Conservation (phyloP, 208 protist species). For the Blastocrithidia nonstop region DNA sequence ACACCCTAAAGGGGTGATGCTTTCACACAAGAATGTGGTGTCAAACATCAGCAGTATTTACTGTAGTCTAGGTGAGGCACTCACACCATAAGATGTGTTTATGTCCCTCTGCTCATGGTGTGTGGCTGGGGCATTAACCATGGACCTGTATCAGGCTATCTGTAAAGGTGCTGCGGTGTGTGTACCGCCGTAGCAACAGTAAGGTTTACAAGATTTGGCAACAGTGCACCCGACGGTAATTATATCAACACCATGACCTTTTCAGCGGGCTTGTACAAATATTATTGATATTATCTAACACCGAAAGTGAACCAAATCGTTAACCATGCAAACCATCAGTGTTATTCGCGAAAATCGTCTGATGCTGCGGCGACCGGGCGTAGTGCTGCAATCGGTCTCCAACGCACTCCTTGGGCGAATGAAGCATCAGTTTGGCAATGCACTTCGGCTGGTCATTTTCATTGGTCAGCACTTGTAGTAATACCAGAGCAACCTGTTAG, state of each 20-base stretch:
- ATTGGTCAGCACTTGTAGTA: slow-evolving; percentile 71
- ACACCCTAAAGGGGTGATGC: slow-evolving; percentile 88
- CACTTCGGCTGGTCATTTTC: slow-evolving; percentile 74
- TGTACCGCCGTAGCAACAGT: slow-evolving; percentile 73
- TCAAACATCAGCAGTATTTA: slow-evolving; percentile 81
- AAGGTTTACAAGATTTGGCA: slow-evolving; percentile 78
- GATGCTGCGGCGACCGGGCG: slow-evolving; percentile 73
- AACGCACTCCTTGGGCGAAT: slow-evolving; percentile 71
- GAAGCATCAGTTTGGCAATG: slow-evolving; percentile 75
- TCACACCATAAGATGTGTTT: slow-evolving; percentile 79
- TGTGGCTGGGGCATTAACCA: slow-evolving; percentile 61
- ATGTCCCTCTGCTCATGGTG: slow-evolving; percentile 87
- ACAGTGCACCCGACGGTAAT: slow-evolving; percentile 78
- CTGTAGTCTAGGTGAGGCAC: slow-evolving; percentile 55
- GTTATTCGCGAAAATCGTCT: slow-evolving; percentile 77
- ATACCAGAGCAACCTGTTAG: slow-evolving; percentile 75
- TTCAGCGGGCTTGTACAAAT: slow-evolving; percentile 76
- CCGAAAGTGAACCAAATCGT: slow-evolving; percentile 54
- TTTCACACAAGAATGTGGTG: slow-evolving; percentile 87
- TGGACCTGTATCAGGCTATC: slow-evolving; percentile 77
- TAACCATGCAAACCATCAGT: slow-evolving; percentile 71
- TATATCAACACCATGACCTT: slow-evolving; percentile 65
- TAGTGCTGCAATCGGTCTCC: slow-evolving; percentile 53
- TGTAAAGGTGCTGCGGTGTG: slow-evolving; percentile 75
- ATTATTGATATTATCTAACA: slow-evolving; percentile 82